Evolutionary conservation across 2,329 filamentous ascomycete species (phyloP).

Genomic region (Neurospora crassa): DNA sequence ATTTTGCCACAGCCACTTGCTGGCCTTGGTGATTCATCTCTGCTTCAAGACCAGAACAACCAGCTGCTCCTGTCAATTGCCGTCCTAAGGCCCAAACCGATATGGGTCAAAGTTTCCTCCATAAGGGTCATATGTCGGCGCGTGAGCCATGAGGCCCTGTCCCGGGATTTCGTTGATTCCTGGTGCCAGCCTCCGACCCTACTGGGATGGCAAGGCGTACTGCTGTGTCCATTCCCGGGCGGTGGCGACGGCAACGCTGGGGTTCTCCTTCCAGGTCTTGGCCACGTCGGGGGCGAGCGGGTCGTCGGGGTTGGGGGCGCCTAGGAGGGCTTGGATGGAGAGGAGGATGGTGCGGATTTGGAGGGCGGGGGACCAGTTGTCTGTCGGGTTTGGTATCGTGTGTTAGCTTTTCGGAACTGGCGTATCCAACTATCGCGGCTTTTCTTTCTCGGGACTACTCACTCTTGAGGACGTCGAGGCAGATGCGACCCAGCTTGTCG

Average conservation of each 20-base stretch:
- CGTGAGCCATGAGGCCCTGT: background rate
- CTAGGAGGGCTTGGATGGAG: conserved; percentile 92
- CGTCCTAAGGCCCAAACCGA: background rate
- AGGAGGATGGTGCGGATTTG: conserved; percentile 98
- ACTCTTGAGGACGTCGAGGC: conserved; percentile 96
- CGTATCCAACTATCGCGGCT: background rate
- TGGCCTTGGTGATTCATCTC: background rate
- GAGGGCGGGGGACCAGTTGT: conserved; percentile 96
- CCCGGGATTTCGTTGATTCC: background rate
- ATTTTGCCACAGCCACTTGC: background rate
- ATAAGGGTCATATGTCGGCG: background rate
- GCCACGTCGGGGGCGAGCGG: conserved; percentile 97
- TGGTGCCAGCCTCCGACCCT: background rate
- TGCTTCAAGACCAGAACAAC: background rate
- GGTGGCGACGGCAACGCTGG: conserved; percentile 83
- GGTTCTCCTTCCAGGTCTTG: conserved; percentile 95
- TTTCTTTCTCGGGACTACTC: conserved; percentile 21
- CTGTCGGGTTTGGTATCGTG: conserved; percentile 32
- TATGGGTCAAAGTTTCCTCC: background rate
- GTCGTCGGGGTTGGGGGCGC: conserved; percentile 94
- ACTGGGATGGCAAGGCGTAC: conserved; percentile 55
- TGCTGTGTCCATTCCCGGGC: conserved; percentile 86
- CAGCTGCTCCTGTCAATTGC: background rate
- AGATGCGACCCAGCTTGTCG: conserved; percentile 94
- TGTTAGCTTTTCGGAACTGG: conserved; percentile 1